Evolutionary conservation across 306 rosid species (phyloP).

Genomic region (Prunus padus): DNA sequence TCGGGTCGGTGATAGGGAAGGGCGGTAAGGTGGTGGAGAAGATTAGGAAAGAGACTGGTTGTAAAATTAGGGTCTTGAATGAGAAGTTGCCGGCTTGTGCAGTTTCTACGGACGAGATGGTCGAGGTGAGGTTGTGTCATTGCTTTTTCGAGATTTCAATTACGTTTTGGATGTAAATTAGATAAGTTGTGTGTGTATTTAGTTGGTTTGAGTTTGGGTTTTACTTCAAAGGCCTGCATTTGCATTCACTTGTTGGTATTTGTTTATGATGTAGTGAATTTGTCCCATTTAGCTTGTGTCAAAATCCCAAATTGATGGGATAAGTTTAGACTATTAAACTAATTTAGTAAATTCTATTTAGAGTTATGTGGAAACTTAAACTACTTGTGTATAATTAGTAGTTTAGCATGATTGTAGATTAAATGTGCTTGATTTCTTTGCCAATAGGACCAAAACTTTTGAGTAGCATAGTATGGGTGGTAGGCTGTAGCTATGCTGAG

Average conservation of each 20-base stretch:
- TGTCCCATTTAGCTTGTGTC: not conserved
- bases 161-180: not conserved
- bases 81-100: conserved; percentile 73
- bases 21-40: conserved; percentile 94
- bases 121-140: conserved; percentile 59
- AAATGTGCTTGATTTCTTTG: not conserved
- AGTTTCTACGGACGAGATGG: conserved; percentile 60
- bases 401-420: not conserved
- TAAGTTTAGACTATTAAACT: not conserved
- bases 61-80: conserved; percentile 63
- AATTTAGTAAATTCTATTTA: not conserved
- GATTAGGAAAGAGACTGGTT: conserved; percentile 74
- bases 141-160: not conserved
- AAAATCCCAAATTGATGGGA: not conserved
- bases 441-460: not conserved
- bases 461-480: not conserved
- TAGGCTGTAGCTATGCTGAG: not conserved
- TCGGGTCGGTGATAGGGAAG: conserved; percentile 82
- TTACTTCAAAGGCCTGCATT: not conserved
- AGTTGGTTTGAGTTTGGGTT: not conserved
- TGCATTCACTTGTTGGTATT: not conserved
- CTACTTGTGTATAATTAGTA: not conserved
- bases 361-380: not conserved
- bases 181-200: not conserved
- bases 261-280: not conserved